Percentiles rank a stretch among this genome's conserved stretches.
Conservation (phyloP, 1,139 yeast species). For the Debaryomyces sp. region DNA sequence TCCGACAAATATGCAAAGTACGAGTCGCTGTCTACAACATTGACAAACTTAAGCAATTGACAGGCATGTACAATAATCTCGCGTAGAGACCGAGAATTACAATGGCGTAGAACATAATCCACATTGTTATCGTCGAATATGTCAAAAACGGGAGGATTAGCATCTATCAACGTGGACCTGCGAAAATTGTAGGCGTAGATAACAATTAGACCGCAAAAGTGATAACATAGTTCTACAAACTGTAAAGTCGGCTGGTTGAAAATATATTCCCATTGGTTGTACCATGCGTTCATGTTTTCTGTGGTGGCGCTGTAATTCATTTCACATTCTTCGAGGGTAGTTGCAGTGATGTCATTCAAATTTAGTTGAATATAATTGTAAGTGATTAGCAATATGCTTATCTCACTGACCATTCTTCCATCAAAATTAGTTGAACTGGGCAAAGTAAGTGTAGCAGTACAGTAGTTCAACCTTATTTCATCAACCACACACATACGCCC, state of each 20-base stretch:
- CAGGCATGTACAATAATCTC: slow-evolving; percentile 39
- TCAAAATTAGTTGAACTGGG: slow-evolving; percentile 77
- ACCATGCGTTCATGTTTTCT: slow-evolving; percentile 58
- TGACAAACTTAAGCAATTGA: slow-evolving; percentile 43
- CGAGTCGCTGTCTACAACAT: slow-evolving; percentile 53
- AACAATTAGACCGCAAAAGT: slow-evolving; percentile 62
- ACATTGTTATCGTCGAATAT: slow-evolving; percentile 28
- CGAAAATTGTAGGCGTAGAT: slow-evolving; percentile 33
- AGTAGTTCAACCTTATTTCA: slow-evolving; percentile 61
- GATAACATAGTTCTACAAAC: slow-evolving; percentile 74
- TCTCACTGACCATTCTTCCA: slow-evolving; percentile 82
- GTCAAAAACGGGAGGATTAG: not conserved
- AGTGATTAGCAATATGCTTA: slow-evolving; percentile 61
- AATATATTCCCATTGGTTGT: slow-evolving; percentile 70
- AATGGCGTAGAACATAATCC: slow-evolving; percentile 23
- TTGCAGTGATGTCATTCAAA: slow-evolving; percentile 22
- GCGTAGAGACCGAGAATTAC: slow-evolving; percentile 23
- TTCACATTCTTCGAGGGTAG: slow-evolving; percentile 26
- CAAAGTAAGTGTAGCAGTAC: slow-evolving; percentile 62
- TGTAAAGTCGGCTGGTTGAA: slow-evolving; percentile 76
- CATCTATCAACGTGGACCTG: slow-evolving; percentile 12
- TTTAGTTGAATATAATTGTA: slow-evolving; percentile 60
- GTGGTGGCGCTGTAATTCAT: slow-evolving; percentile 26
- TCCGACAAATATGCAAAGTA: slow-evolving; percentile 72
- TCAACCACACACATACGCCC: slow-evolving; percentile 80